These are phyloP conservation scores for Orbilia ellipsospora DNA, from an alignment of 2,329 filamentous ascomycete species.

Conservation along the genomic window DNA sequence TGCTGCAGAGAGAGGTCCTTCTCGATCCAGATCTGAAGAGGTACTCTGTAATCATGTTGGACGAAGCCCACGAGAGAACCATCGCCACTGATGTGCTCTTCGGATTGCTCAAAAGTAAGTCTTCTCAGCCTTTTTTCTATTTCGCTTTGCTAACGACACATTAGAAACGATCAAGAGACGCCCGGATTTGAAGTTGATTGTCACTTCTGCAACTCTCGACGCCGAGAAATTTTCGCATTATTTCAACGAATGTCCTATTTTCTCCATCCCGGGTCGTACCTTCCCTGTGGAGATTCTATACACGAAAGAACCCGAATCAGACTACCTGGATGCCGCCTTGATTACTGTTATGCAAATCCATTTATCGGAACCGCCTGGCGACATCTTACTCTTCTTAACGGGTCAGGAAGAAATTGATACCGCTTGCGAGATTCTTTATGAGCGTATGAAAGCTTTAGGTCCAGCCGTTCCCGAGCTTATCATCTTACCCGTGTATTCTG, in stretches of 20 bases:
- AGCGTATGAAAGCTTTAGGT: conserved; percentile 95
- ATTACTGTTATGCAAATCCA: conserved; percentile 99
- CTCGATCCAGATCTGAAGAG: conserved; percentile 87
- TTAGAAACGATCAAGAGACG: conserved; percentile 83
- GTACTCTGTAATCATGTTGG: conserved; percentile 97
- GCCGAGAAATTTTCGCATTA: conserved; percentile 98
- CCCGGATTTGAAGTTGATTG: conserved; percentile 90
- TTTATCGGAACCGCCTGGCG: conserved; percentile 87
- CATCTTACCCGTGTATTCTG: conserved; percentile 95
- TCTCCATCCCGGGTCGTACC: conserved; percentile 93
- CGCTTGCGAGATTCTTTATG: conserved; percentile 87
- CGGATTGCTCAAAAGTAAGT: conserved; percentile 77
- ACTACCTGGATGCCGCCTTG: conserved; percentile 93
- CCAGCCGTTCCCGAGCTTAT: conserved; percentile 90
- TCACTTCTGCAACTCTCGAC: conserved; percentile 95
- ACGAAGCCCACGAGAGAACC: conserved; percentile 97
- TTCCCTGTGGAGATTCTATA: conserved; percentile 97
- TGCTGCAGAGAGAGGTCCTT: conserved; percentile 94
- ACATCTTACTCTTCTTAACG: conserved; percentile 96
- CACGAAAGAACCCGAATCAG: conserved; percentile 90
- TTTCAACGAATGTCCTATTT: conserved; percentile 95
- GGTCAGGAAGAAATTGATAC: conserved; percentile 99
- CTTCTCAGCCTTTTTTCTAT: background rate
- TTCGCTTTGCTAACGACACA: conserved; percentile 13
- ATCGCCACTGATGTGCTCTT: conserved; percentile 97